Evolutionary conservation across 805 yeast genomes (phyloP), one percentile per base, ranked within the genome.

Genomic region (Hanseniaspora meyeri): DNA sequence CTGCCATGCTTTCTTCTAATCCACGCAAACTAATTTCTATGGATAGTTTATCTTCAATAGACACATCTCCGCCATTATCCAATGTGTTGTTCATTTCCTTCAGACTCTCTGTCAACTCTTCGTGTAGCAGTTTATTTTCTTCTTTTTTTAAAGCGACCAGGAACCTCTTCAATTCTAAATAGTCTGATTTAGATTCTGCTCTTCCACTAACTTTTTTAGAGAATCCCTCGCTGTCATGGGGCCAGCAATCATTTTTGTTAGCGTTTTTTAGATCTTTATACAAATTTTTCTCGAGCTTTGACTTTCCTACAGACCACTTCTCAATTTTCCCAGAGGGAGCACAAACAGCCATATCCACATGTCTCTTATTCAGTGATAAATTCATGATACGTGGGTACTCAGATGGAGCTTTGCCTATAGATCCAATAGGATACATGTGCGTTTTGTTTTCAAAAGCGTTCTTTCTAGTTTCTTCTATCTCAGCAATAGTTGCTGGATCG

Each of bases 211-310:
- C 71, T 49, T 66, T 65, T 2, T 70, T 62, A 32, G 73, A 75
- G 2, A 79, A 73, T 65, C 84, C 85, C 2, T 82, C 27, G 12
- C 32, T 82, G 38, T 77, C 85, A 42, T 82, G 68, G 0, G 85
- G 83, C 98, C 97, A 93, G 53, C 83, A 69, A 66, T 93, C 98
- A 24, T 96, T 96, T 65, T 79, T 78, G n/a, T 68, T 69, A 0
- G 87, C 79, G 67, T 93, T 91, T 56, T 97, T 76, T 0, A 96
- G 96, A 71, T 93, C 97, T 64, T 87, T 95, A 62, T 87, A 93
- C 2, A 74, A 80, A 59, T 80, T 84, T 59, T 80, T 80, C 36
- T n/a, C 34, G 6, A 87, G 85, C 55, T 78, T 74, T 19, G 95
- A 81, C 66, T 83, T 85, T 0, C 97, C 84, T 2, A 93, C 78